Evolutionary conservation across 2,329 filamentous ascomycete genomes (phyloP).

Genomic region (Aspergillus fischeri): DNA sequence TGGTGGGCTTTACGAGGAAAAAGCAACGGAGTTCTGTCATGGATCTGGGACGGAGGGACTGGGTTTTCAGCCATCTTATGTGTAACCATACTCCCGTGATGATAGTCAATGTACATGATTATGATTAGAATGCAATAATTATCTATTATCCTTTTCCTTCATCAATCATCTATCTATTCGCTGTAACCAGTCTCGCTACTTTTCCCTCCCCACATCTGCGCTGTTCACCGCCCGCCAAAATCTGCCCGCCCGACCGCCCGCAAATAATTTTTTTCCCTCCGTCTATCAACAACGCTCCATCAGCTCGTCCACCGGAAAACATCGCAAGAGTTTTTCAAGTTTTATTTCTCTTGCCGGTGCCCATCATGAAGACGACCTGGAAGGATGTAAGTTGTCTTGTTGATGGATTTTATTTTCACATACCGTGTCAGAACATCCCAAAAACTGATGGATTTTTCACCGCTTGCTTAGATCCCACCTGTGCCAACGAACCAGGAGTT

Average conservation of each 20-base stretch:
- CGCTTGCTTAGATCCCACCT: slow-evolving; percentile 61
- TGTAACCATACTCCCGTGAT: slow-evolving; percentile 21
- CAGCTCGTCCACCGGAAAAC: slow-evolving; percentile 18
- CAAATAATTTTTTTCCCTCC: slow-evolving; percentile 15
- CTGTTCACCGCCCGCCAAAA: slow-evolving; percentile 17
- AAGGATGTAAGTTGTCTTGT: slow-evolving; percentile 45
- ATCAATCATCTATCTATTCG: neutral
- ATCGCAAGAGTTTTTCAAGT: slow-evolving; percentile 22
- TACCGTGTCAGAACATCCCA: neutral
- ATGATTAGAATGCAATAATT: neutral
- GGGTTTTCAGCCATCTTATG: slow-evolving; percentile 12
- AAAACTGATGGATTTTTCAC: slow-evolving; percentile 33
- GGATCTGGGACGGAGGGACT: slow-evolving; percentile 19
- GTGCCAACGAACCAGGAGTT: slow-evolving; percentile 94
- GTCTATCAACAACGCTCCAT: slow-evolving; percentile 21
- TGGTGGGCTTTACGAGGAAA: slow-evolving; percentile 21
- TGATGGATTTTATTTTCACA: neutral
- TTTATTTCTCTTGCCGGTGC: slow-evolving; percentile 24
- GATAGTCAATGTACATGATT: slow-evolving; percentile 22
- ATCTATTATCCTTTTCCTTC: neutral
- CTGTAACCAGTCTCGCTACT: slow-evolving; percentile 3
- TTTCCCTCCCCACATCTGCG: slow-evolving; percentile 5
- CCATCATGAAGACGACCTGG: slow-evolving; percentile 57
- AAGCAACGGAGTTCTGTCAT: slow-evolving; percentile 33
- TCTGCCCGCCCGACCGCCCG: slow-evolving; percentile 14